Percentiles rank a stretch among this genome's conserved stretches.
Conservation (phyloP, 331 rosid species). For the Rosa hybrid region DNA sequence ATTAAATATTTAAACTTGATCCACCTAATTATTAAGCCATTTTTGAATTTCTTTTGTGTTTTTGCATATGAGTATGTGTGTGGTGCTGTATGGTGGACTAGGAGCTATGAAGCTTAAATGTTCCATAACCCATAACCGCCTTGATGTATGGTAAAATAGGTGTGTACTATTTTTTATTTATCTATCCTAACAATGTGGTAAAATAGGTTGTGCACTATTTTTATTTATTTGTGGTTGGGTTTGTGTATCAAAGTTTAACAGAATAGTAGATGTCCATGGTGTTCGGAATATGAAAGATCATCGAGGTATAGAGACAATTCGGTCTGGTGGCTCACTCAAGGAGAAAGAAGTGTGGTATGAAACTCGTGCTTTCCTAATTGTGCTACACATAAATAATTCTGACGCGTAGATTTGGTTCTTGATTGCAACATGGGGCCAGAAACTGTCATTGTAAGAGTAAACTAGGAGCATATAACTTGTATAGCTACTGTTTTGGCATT, state of each 20-base stretch:
- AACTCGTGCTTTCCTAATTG: slow-evolving; percentile 8
- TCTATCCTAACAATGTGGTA: not conserved
- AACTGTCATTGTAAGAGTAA: too few species aligned
- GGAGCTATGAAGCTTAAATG: not conserved
- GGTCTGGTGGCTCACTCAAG: not conserved
- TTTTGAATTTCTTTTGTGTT: not conserved
- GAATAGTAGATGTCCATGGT: not conserved
- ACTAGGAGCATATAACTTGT: too few species aligned
- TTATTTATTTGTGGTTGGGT: not conserved
- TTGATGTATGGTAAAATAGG: not conserved
- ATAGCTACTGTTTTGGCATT: too few species aligned
- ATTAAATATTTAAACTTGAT: not conserved
- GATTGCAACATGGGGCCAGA: not conserved
- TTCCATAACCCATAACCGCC: not conserved
- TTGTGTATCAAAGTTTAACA: not conserved
- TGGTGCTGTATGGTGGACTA: not conserved
- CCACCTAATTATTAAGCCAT: not conserved
- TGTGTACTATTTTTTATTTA: not conserved
- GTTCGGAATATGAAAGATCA: not conserved
- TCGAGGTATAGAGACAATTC: not conserved
- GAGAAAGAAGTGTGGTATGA: not conserved
- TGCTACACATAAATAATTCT: not conserved
- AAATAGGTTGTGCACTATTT: slow-evolving; percentile 1
- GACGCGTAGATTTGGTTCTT: not conserved
- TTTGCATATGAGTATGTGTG: not conserved